These are phyloP conservation scores for Salinomyces thailandicus DNA, from an alignment of 2,329 filamentous ascomycete genomes.

Conservation along the genomic window DNA sequence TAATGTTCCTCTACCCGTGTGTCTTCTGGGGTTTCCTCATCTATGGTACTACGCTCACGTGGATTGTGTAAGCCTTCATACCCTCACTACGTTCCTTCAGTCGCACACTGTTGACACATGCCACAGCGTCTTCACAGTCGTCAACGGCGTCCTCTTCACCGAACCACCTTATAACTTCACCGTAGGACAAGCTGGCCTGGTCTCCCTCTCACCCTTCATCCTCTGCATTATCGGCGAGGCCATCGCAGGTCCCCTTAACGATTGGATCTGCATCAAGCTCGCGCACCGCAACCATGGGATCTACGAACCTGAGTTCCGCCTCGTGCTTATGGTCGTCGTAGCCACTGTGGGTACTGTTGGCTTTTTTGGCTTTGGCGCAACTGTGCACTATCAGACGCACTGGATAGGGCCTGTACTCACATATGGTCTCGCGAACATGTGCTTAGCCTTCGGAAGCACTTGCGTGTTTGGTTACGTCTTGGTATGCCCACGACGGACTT, in stretches of 20 bases:
- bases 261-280: constrained; percentile 29
- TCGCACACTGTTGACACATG: not conserved
- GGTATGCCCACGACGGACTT: constrained; percentile 2
- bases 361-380: constrained; percentile 40
- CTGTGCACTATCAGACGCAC: constrained; percentile 36
- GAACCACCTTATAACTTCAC: constrained; percentile 35
- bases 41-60: constrained; percentile 35
- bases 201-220: constrained; percentile 41
- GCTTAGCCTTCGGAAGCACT: constrained; percentile 36
- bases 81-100: no score
- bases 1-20: constrained; percentile 29
- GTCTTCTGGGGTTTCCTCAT: constrained; percentile 30
- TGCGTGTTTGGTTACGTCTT: constrained; percentile 44
- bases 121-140: constrained; percentile 34
- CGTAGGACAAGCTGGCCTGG: constrained; percentile 38
- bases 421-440: constrained; percentile 42
- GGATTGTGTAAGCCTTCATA: constrained; percentile 22
- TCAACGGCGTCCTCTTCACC: constrained; percentile 34
- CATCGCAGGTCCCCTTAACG: constrained; percentile 37
- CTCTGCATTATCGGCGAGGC: constrained; percentile 38
- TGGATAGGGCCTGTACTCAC: constrained; percentile 40
- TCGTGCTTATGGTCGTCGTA: constrained; percentile 31
- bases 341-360: constrained; percentile 34
- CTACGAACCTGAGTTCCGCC: constrained; percentile 24
- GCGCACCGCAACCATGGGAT: constrained; percentile 24